These are phyloP conservation scores for Globisporangium canariense DNA, from an alignment of 352 stramenopile species.

Conservation along the genomic window DNA sequence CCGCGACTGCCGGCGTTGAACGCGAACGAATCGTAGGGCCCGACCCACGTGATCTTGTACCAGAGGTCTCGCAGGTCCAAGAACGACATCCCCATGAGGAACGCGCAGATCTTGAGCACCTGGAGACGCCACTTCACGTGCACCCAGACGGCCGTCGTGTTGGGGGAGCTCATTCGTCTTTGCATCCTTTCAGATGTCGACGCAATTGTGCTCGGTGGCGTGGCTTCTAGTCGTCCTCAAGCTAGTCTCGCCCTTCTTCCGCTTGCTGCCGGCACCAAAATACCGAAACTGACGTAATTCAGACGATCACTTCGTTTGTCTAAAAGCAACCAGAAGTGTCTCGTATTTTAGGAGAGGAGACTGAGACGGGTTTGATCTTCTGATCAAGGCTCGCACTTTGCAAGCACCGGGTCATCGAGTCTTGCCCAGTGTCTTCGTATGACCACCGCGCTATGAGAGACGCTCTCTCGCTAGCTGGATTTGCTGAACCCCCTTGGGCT, in stretches of 20 bases:
- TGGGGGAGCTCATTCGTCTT: neutral
- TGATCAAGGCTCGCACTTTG: too few species aligned
- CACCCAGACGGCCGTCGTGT: neutral
- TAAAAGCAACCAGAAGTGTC: too few species aligned
- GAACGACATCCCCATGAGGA: conserved; percentile 14
- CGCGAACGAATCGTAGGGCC: conserved; percentile 20
- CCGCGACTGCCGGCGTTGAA: conserved; percentile 20
- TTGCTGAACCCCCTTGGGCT: too few species aligned
- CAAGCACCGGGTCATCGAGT: too few species aligned
- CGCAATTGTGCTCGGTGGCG: neutral
- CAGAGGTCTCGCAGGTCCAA: conserved; percentile 23
- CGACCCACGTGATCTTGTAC: conserved; percentile 28
- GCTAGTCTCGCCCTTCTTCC: neutral
- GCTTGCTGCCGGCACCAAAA: neutral
- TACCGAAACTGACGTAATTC: neutral
- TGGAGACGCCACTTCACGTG: conserved; percentile 12
- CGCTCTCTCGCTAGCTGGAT: too few species aligned
- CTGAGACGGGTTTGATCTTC: too few species aligned
- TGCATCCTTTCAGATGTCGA: neutral
- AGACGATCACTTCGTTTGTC: too few species aligned
- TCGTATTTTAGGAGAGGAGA: too few species aligned
- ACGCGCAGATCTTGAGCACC: conserved; percentile 11
- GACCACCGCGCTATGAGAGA: too few species aligned
- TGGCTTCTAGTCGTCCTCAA: neutral
- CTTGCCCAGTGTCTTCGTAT: too few species aligned